Percentiles rank a stretch among this genome's conserved stretches.
Conservation (phyloP, 179 eudicot species). For the Gypsophila paniculata region DNA sequence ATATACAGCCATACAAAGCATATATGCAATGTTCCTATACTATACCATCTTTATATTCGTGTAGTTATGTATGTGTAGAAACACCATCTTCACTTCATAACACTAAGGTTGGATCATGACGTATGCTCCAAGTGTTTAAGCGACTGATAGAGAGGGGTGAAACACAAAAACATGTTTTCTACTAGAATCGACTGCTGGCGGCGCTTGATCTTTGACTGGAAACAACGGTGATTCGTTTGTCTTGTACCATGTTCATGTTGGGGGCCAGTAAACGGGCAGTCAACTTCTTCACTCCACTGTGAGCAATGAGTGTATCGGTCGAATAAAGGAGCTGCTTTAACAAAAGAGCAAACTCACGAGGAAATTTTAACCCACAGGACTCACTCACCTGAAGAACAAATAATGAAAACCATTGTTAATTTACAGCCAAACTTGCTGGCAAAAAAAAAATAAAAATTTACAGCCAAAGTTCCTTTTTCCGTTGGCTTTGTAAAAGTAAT, state of each 20-base stretch:
- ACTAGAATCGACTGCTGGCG: conserved; percentile 14
- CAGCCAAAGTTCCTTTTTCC: neutral
- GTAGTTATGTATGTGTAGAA: conserved; percentile 5
- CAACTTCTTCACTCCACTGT: too few relatives aligned
- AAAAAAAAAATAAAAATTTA: too few relatives aligned
- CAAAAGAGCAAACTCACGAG: conserved; percentile 92
- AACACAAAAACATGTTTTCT: conserved; percentile 3
- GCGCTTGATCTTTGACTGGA: conserved; percentile 44
- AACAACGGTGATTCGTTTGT: conserved; percentile 72
- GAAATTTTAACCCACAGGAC: conserved; percentile 87
- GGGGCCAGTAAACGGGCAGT: conserved; percentile 96
- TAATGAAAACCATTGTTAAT: neutral
- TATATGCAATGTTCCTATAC: conserved; percentile 14
- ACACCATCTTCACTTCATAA: neutral
- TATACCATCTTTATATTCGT: neutral
- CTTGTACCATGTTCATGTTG: conserved; percentile 87
- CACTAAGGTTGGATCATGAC: neutral
- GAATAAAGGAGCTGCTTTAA: conserved; percentile 94
- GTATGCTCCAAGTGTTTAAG: neutral
- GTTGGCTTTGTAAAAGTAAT: neutral
- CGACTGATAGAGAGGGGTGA: neutral
- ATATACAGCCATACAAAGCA: neutral
- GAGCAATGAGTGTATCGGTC: conserved; percentile 94
- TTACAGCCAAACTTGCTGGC: too few relatives aligned
- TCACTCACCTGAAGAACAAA: conserved; percentile 69